phyloP scores from a whole-genome alignment of 1,284 basidiomycete species.

The Ceratobasidium sp. region DNA sequence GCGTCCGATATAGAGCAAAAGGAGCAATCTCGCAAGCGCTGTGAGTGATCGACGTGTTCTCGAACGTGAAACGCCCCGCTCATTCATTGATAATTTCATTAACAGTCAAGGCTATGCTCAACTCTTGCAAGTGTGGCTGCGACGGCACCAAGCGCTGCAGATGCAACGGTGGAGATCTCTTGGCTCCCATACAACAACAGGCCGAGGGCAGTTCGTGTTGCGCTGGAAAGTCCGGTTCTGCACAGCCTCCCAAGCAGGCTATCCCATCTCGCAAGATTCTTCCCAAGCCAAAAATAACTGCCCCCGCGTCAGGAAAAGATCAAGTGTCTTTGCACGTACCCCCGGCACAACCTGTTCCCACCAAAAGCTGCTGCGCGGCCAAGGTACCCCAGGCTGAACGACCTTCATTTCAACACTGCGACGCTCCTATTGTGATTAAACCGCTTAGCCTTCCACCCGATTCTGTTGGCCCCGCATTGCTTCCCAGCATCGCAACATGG shows the following conservation, averaged over 20 bases:
- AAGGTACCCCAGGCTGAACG: constrained; percentile 12
- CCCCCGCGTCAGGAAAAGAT: background rate
- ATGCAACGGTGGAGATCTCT: constrained; percentile 18
- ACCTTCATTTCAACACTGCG: background rate
- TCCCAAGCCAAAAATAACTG: constrained; percentile 29
- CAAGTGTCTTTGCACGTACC: background rate
- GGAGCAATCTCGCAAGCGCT: constrained; percentile 42
- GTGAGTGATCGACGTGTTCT: constrained; percentile 15
- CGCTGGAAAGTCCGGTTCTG: background rate
- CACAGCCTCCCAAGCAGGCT: background rate
- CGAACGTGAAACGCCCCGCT: constrained; percentile 21
- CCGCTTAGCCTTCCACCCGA: constrained; percentile 31
- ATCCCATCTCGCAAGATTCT: constrained; percentile 31
- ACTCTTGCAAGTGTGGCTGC: constrained; percentile 37
- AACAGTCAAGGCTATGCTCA: constrained; percentile 35
- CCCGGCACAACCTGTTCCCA: background rate
- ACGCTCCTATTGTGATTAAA: constrained; percentile 32
- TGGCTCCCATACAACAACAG: constrained; percentile 21
- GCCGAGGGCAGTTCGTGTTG: constrained; percentile 11
- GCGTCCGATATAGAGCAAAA: constrained; percentile 25
- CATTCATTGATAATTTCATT: background rate
- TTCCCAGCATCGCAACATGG: constrained; percentile 43
- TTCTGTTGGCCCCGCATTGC: constrained; percentile 21
- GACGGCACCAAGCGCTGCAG: constrained; percentile 35
- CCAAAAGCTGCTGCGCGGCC: constrained; percentile 32